Conservation (phyloP, 2,329 filamentous ascomycete genomes). For the Aspergillus viridinutans region DNA sequence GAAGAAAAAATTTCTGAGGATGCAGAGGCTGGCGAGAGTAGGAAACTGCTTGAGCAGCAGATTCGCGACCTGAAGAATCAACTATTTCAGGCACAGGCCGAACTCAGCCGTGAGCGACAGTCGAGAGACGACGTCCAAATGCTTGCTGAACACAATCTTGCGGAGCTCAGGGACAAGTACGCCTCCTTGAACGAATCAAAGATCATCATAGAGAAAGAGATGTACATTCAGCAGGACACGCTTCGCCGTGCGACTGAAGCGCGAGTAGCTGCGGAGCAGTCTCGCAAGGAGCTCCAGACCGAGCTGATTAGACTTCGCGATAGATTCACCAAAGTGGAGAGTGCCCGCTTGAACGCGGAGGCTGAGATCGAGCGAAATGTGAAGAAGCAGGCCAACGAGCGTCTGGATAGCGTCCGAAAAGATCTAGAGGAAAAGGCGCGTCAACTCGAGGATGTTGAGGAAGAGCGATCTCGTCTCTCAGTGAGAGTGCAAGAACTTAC, state of each 20-base stretch:
- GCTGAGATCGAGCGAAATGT: constrained; percentile 73
- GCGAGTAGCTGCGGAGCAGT: constrained; percentile 72
- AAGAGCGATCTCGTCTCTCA: constrained; percentile 71
- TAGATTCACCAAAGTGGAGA: constrained; percentile 79
- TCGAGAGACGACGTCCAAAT: constrained; percentile 91
- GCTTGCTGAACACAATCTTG: constrained; percentile 82
- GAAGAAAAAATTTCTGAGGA: constrained; percentile 88
- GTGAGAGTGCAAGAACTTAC: constrained; percentile 80
- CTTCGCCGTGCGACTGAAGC: constrained; percentile 81
- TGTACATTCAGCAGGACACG: constrained; percentile 92
- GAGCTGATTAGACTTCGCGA: constrained; percentile 79
- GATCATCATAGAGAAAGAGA: constrained; percentile 95
- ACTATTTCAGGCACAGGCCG: constrained; percentile 77
- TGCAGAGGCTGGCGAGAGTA: constrained; percentile 74
- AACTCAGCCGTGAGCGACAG: constrained; percentile 85
- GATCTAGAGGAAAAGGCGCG: constrained; percentile 77
- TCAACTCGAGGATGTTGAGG: constrained; percentile 72
- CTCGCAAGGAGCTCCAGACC: constrained; percentile 81
- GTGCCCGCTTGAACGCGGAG: constrained; percentile 78
- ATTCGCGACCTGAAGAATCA: constrained; percentile 82
- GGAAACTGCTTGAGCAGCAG: constrained; percentile 79
- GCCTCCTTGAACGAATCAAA: constrained; percentile 87
- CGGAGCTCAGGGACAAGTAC: constrained; percentile 77
- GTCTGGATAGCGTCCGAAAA: constrained; percentile 69
- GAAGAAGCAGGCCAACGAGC: constrained; percentile 72